Conservation (phyloP, 768 basidiomycete species). For the Grammothele lineata region DNA sequence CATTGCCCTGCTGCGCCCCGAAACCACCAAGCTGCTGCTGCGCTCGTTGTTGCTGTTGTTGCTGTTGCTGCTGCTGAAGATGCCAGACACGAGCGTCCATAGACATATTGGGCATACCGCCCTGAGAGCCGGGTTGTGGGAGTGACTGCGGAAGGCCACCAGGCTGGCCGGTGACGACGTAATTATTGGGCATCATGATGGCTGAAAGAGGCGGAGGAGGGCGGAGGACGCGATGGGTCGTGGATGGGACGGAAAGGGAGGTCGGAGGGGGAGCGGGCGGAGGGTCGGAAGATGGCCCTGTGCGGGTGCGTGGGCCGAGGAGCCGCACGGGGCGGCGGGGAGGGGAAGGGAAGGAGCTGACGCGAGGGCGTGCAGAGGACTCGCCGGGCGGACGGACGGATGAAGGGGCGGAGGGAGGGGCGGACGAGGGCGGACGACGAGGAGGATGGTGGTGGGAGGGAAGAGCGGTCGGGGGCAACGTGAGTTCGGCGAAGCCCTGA, state of each 20-base stretch:
- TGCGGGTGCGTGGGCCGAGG: slow-evolving; percentile 7
- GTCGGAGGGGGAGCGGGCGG: slow-evolving; percentile 1
- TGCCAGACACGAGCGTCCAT: slow-evolving; percentile 55
- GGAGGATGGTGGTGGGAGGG: slow-evolving; percentile 24
- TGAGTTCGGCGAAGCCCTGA: slow-evolving; percentile 21
- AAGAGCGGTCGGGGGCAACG: slow-evolving; percentile 21
- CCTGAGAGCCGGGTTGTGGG: slow-evolving; percentile 32
- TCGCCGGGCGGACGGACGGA: slow-evolving; percentile 14
- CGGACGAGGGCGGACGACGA: slow-evolving; percentile 19
- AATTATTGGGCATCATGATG: slow-evolving; percentile 46
- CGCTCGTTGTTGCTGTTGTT: slow-evolving; percentile 14
- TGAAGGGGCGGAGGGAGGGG: slow-evolving; percentile 11
- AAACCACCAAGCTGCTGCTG: slow-evolving; percentile 6
- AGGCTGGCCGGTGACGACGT: slow-evolving; percentile 43
- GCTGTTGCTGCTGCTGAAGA: slow-evolving; percentile 39
- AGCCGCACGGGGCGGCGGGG: slow-evolving; percentile 10
- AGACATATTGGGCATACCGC: slow-evolving; percentile 38
- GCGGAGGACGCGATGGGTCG: slow-evolving; percentile 36
- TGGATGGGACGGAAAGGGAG: slow-evolving; percentile 16
- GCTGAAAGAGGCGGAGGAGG: slow-evolving; percentile 46
- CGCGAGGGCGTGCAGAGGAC: slow-evolving; percentile 21
- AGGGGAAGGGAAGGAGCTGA: slow-evolving; percentile 10
- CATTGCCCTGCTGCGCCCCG: neutral
- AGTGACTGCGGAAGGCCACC: slow-evolving; percentile 35
- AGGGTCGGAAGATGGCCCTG: slow-evolving; percentile 13